Base-by-base conservation (phyloP, 164 flowering plant species). In the Protea cynaroides region DNA sequence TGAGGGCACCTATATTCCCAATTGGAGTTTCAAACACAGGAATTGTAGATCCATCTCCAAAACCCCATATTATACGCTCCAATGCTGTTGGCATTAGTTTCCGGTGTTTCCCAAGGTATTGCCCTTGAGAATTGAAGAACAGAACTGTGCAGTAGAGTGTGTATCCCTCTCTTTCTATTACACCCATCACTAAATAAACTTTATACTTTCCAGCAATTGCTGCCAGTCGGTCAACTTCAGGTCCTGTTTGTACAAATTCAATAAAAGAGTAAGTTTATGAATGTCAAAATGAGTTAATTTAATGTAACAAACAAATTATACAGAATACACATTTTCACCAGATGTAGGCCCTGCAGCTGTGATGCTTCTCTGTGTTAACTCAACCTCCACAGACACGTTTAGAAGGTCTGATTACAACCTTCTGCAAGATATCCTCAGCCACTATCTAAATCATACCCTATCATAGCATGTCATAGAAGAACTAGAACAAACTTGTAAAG, bases 171-270 rank as follows among this genome's bases (percentile, higher is more conserved):
- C 92, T 81, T 75, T 87, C 93, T 58, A 87, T 81, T 58, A 82
- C 87, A 25, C 90, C 93, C 83, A 87, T 85, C 46, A 87, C 93
- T 56, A 87, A 63, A 66, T 69, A 73, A 7, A 87, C 86, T 71
- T 81, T 87, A 62, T 82, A 87, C 71, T 84, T 87, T 64, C 86
- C 88, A 67, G 93, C 93, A 88, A 87, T 81, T 25, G 86, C 88
- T n/a, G 88, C 93, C 70, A 87, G 70, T 12, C 90, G 75, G 15
- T 81, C 87, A 56, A 87, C 88, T 70, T 87, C 90, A 67, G 90
- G 88, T 66, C 93, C 93, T 85, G 70, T 62, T 29, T 29, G 34
- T 5, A 29, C 0, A 29, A 29, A 29, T 29, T 29, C 2, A 29
- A 29, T 5, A 29, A 2, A 29, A 29, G 5, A 5, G 34, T 29